These are phyloP conservation scores for Coleophoma cylindrospora DNA, from an alignment of 2,329 filamentous ascomycete genomes.

Conservation along the genomic window DNA sequence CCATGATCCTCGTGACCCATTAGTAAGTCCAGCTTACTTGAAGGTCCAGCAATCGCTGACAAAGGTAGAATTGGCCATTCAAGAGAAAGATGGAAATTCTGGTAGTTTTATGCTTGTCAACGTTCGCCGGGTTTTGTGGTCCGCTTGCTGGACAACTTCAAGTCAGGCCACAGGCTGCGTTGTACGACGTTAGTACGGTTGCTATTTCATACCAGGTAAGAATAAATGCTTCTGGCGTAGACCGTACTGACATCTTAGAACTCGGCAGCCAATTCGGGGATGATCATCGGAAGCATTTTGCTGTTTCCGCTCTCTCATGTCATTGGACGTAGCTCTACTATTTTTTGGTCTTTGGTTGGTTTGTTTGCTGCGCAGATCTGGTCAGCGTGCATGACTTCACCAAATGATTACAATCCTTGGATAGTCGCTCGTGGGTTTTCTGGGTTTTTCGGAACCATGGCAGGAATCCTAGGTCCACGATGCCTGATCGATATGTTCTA, in stretches of 20 bases:
- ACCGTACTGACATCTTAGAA: not conserved
- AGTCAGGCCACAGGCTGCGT: constrained; percentile 26
- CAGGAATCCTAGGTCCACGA: constrained; percentile 30
- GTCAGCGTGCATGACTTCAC: constrained; percentile 19
- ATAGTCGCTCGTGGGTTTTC: constrained; percentile 29
- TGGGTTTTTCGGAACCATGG: constrained; percentile 32
- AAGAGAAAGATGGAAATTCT: constrained; percentile 27
- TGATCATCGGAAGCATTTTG: constrained; percentile 16
- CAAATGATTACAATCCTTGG: constrained; percentile 28
- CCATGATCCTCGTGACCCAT: constrained; percentile 26
- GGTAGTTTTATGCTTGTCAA: constrained; percentile 28
- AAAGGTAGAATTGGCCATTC: constrained; percentile 27
- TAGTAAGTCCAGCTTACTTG: constrained; percentile 20
- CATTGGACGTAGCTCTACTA: constrained; percentile 13
- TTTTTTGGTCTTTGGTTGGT: constrained; percentile 18
- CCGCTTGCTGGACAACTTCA: constrained; percentile 31
- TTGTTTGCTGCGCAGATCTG: constrained; percentile 16
- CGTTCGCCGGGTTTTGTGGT: constrained; percentile 30
- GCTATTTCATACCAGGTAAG: constrained; percentile 25
- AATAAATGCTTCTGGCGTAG: not conserved
- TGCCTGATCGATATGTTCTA: constrained; percentile 36
- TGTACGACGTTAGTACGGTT: constrained; percentile 28
- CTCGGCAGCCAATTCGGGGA: constrained; percentile 12
- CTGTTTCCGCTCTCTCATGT: constrained; percentile 11
- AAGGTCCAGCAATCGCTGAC: not conserved